Evolutionary conservation across 768 basidiomycete genomes (phyloP).

Genomic region (Cystofilobasidium macerans): DNA sequence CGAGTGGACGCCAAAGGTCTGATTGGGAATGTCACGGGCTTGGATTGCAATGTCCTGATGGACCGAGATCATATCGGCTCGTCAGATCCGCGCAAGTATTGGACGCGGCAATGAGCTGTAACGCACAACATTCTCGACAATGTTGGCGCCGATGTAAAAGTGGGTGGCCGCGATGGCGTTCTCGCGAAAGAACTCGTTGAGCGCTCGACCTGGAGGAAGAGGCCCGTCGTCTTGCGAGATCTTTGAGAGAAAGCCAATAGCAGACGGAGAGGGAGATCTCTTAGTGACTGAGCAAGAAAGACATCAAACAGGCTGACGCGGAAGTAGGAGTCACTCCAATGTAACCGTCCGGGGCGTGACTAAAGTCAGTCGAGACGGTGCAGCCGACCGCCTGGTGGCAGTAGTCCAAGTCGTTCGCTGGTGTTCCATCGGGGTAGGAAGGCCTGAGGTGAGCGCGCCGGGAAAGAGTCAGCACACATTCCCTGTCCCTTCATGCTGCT

Average conservation of each 20-base stretch:
- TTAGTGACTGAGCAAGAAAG: too few relatives aligned
- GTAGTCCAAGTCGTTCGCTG: neutral
- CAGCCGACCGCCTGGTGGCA: slow-evolving; percentile 1
- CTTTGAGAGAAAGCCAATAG: slow-evolving; percentile 18
- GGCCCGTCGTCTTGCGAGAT: slow-evolving; percentile 77
- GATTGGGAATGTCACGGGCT: slow-evolving; percentile 2
- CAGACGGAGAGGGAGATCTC: too few relatives aligned
- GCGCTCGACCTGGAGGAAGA: slow-evolving; percentile 39
- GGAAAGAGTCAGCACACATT: too few relatives aligned
- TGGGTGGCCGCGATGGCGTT: slow-evolving; percentile 50
- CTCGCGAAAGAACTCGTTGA: slow-evolving; percentile 57
- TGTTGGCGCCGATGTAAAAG: slow-evolving; percentile 62
- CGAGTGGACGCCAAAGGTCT: slow-evolving; percentile 20
- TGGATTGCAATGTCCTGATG: slow-evolving; percentile 12
- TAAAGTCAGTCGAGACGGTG: slow-evolving; percentile 42
- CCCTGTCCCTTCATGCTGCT: too few relatives aligned
- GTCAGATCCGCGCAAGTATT: too few relatives aligned
- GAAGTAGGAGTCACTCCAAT: slow-evolving; percentile 39
- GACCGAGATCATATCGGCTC: too few relatives aligned
- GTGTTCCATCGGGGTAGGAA: neutral
- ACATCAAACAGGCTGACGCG: too few relatives aligned
- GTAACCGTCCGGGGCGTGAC: slow-evolving; percentile 64
- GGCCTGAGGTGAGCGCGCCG: neutral
- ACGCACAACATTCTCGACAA: slow-evolving; percentile 43
- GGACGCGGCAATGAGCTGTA: too few relatives aligned